These are phyloP conservation scores for Mycena metata DNA, from an alignment of 768 basidiomycete species.

Conservation along the genomic window DNA sequence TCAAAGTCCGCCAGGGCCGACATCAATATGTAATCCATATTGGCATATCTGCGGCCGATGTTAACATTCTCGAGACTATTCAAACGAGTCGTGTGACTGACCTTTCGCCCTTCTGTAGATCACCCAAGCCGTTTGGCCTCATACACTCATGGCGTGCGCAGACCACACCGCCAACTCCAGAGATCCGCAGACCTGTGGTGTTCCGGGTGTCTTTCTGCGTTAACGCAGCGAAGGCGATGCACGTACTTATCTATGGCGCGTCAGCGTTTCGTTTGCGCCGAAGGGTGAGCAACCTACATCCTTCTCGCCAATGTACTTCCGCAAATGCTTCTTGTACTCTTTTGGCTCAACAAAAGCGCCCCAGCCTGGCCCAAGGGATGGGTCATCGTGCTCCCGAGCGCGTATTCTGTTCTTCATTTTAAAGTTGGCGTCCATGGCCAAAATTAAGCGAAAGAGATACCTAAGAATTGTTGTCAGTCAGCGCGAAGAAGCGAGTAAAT, in stretches of 20 bases:
- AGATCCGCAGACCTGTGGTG: constrained; percentile 18
- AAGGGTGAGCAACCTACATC: constrained; percentile 4
- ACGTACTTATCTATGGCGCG: constrained; percentile 30
- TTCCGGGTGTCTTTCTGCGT: constrained; percentile 37
- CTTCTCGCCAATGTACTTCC: constrained; percentile 14
- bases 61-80: background rate
- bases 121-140: constrained; percentile 35
- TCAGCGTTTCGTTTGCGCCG: background rate
- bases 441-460: no score
- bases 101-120: constrained; percentile 43
- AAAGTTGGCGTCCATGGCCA: no score
- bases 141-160: constrained; percentile 39
- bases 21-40: constrained; percentile 42
- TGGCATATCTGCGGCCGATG: constrained; percentile 35
- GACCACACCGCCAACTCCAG: constrained; percentile 31
- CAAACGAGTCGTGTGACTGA: background rate
- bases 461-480: no score
- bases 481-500: no score
- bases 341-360: no score
- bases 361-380: no score
- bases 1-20: constrained; percentile 27
- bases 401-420: no score
- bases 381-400: no score
- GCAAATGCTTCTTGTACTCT: constrained; percentile 11
- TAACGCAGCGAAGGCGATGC: constrained; percentile 36